Conservation (phyloP, 768 basidiomycete species). For the Naganishia kalamii region DNA sequence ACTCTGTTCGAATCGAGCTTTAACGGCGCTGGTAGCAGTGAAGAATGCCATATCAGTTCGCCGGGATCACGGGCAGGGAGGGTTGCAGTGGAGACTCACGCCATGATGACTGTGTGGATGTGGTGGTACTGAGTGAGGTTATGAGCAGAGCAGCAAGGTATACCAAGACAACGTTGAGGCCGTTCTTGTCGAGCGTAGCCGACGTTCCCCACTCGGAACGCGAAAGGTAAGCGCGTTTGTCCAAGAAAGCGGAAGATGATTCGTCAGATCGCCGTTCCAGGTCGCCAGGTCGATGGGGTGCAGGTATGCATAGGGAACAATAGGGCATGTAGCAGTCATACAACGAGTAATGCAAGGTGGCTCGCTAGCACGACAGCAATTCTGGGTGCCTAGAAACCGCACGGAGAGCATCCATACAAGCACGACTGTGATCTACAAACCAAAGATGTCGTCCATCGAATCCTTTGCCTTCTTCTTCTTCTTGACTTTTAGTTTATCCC, state of each 20-base stretch:
- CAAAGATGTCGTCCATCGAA: slow-evolving; percentile 11
- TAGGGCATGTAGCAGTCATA: too few species aligned
- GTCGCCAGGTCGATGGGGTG: too few species aligned
- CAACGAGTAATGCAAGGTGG: too few species aligned
- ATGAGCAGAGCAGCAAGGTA: too few species aligned
- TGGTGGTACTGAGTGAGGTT: too few species aligned
- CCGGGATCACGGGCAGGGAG: neutral
- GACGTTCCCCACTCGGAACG: neutral
- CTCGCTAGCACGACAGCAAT: too few species aligned
- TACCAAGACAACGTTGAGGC: too few species aligned
- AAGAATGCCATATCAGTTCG: neutral
- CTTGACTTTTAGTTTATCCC: neutral
- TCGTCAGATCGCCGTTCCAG: too few species aligned
- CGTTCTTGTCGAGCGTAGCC: too few species aligned
- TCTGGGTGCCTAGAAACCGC: too few species aligned
- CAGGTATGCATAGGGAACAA: too few species aligned
- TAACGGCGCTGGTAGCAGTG: slow-evolving; percentile 1
- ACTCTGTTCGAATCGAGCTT: slow-evolving; percentile 45
- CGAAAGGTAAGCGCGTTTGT: neutral
- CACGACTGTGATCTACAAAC: neutral
- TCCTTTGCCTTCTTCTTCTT: slow-evolving; percentile 8
- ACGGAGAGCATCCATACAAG: too few species aligned
- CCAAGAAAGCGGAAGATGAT: neutral
- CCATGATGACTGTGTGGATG: neutral
- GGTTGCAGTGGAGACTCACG: neutral